Evolutionary conservation across 1,284 basidiomycete genomes (phyloP).

Genomic region (Sporisorium reilianum): DNA sequence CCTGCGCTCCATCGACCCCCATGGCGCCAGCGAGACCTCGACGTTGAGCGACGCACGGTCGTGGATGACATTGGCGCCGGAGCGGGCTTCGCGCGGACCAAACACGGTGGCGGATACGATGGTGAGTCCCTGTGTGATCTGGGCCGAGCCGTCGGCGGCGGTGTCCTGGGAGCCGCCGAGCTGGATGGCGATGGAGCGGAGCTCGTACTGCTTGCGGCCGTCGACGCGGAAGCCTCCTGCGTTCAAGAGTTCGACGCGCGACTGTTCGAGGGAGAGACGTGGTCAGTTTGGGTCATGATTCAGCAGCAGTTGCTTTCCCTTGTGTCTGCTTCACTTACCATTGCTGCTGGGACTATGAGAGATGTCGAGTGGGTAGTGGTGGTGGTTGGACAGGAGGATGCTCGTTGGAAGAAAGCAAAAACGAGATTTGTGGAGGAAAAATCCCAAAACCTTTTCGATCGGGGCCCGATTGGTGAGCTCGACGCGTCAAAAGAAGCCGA

Average conservation of each 20-base stretch:
- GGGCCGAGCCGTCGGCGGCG: constrained; percentile 83
- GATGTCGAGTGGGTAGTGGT: background rate
- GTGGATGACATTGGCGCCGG: constrained; percentile 44
- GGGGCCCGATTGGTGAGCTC: constrained; percentile 19
- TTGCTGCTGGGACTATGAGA: background rate
- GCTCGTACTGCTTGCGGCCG: constrained; percentile 87
- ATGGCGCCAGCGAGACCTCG: constrained; percentile 74
- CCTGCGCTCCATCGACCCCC: constrained; percentile 83
- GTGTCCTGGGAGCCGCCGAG: constrained; percentile 71
- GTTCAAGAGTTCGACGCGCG: constrained; percentile 87
- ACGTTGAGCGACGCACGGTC: constrained; percentile 76
- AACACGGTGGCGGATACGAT: constrained; percentile 87
- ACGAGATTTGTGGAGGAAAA: constrained; percentile 27
- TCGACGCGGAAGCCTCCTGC: constrained; percentile 86
- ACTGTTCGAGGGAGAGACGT: constrained; percentile 67
- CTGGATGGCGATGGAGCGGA: constrained; percentile 84
- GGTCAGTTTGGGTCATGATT: background rate
- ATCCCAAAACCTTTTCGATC: constrained; percentile 15
- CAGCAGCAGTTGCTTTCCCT: too few relatives aligned
- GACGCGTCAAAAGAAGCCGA: constrained; percentile 8
- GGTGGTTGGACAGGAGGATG: background rate
- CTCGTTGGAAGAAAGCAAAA: background rate
- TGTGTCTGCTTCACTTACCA: constrained; percentile 19
- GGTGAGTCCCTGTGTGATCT: constrained; percentile 88
- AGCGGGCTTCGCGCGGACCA: constrained; percentile 86